A percentile compares a stretch with the other conserved stretches of the same genome.
These are phyloP conservation scores for Skeletonema tropicum DNA, from an alignment of 108 stramenopile genomes.

Conservation along the genomic window DNA sequence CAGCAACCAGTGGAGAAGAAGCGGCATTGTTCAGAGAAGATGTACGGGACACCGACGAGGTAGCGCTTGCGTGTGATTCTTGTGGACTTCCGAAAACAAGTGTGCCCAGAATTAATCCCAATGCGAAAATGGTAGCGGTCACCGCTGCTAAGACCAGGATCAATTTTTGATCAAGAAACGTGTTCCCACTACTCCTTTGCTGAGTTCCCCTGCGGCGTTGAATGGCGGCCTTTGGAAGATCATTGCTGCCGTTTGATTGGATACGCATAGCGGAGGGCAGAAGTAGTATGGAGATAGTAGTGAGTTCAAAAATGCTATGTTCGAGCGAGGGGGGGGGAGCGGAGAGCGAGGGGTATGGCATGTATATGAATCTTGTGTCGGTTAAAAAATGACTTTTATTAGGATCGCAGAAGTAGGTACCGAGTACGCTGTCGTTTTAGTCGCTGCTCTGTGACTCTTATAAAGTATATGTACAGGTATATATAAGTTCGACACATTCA, in stretches of 20 bases:
- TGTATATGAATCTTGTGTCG: too few species aligned
- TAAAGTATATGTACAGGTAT: too few species aligned
- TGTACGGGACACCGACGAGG: neutral
- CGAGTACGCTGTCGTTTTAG: too few species aligned
- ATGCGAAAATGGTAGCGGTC: constrained; percentile 27
- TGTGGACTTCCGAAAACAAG: constrained; percentile 20
- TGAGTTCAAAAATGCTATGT: too few species aligned
- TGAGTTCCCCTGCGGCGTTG: constrained; percentile 22
- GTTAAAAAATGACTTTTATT: too few species aligned
- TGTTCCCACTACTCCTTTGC: neutral
- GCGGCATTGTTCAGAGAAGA: constrained; percentile 12
- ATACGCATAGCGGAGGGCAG: neutral
- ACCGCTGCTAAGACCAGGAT: constrained; percentile 25
- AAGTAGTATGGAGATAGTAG: too few species aligned
- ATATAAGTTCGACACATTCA: too few species aligned
- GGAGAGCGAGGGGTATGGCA: too few species aligned
- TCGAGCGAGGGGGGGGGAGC: too few species aligned
- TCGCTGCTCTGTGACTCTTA: too few species aligned
- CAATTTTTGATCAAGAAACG: constrained; percentile 23
- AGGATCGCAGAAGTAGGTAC: too few species aligned
- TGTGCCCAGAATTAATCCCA: constrained; percentile 34
- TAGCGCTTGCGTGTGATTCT: neutral
- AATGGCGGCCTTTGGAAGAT: neutral
- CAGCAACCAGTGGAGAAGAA: constrained; percentile 28
- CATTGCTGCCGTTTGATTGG: neutral